A percentile compares a stretch with the other conserved stretches of the same genome.
phyloP scores from a whole-genome alignment of 345 rosid genomes.

The Syzygium aqueum region DNA sequence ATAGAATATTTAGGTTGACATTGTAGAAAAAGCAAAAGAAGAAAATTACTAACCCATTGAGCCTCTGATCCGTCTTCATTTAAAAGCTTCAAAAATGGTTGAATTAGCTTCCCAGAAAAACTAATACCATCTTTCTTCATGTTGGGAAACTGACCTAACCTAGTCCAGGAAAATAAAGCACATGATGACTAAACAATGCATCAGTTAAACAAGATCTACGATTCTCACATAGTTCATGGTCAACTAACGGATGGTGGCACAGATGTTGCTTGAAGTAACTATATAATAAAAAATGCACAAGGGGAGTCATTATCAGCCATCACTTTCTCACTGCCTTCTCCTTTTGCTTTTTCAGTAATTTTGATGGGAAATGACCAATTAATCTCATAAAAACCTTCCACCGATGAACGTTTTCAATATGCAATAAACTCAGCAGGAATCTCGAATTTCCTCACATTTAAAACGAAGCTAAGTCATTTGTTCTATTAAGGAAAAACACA shows the following conservation, averaged over 20 bases:
- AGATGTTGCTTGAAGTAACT: neutral
- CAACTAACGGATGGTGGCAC: neutral
- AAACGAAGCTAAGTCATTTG: neutral
- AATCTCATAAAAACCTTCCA: neutral
- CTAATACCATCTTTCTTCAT: conserved; percentile 59
- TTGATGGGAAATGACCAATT: neutral
- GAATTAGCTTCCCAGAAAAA: conserved; percentile 49
- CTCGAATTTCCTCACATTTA: neutral
- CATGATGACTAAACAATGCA: neutral
- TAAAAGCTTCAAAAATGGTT: conserved; percentile 62
- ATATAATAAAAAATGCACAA: neutral
- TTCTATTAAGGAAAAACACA: neutral
- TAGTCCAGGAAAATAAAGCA: conserved; percentile 16
- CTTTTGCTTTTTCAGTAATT: neutral
- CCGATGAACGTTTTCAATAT: neutral
- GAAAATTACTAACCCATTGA: conserved; percentile 41
- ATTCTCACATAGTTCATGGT: neutral
- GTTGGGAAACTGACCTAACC: conserved; percentile 64
- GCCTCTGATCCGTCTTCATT: conserved; percentile 55
- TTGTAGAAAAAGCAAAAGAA: neutral
- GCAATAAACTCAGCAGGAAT: neutral
- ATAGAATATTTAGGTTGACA: neutral
- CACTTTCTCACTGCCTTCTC: neutral
- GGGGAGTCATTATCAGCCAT: neutral
- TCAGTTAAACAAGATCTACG: neutral